Percentiles rank a stretch among this genome's conserved stretches.
These are phyloP conservation scores for Diplogelasinospora grovesii DNA, from an alignment of 495 filamentous ascomycete species.

Conservation along the genomic window DNA sequence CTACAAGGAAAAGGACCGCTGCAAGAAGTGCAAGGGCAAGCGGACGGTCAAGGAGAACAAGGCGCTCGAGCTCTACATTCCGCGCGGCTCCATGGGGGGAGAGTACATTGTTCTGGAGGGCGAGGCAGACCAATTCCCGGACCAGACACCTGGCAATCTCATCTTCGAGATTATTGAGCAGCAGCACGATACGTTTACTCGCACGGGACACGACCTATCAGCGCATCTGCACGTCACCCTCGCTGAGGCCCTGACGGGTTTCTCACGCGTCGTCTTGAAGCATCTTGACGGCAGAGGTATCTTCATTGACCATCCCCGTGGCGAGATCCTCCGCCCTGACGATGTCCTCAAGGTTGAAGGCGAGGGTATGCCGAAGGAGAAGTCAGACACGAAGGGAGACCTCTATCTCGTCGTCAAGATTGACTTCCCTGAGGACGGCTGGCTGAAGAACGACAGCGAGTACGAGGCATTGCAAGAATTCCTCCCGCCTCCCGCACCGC, in stretches of 20 bases:
- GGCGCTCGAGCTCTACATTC: conserved; percentile 92
- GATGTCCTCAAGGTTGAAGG: conserved; percentile 77
- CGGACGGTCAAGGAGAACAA: conserved; percentile 77
- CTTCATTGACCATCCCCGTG: conserved; percentile 63
- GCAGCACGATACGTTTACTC: conserved; percentile 70
- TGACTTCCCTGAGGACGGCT: conserved; percentile 80
- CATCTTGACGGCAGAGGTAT: conserved; percentile 94
- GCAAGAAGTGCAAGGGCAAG: conserved; percentile 96
- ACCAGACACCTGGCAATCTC: conserved; percentile 87
- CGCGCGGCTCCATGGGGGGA: conserved; percentile 78
- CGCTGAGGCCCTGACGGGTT: conserved; percentile 78
- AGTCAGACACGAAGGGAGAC: conserved; percentile 74
- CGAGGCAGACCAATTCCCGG: conserved; percentile 90
- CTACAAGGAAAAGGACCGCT: conserved; percentile 90
- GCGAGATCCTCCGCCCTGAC: conserved; percentile 68
- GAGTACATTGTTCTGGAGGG: conserved; percentile 86
- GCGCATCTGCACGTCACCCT: conserved; percentile 74
- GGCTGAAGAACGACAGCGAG: conserved; percentile 62
- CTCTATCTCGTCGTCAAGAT: conserved; percentile 81
- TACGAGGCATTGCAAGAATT: conserved; percentile 64
- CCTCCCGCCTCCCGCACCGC: conserved; percentile 54
- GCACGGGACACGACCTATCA: conserved; percentile 75
- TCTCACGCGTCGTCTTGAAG: conserved; percentile 82
- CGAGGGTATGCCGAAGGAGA: conserved; percentile 93
- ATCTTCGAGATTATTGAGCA: conserved; percentile 80